Percentiles rank a stretch among this genome's conserved stretches.
phyloP scores from a whole-genome alignment of 108 stramenopile species.

The Nannochloropsis gaditana region DNA sequence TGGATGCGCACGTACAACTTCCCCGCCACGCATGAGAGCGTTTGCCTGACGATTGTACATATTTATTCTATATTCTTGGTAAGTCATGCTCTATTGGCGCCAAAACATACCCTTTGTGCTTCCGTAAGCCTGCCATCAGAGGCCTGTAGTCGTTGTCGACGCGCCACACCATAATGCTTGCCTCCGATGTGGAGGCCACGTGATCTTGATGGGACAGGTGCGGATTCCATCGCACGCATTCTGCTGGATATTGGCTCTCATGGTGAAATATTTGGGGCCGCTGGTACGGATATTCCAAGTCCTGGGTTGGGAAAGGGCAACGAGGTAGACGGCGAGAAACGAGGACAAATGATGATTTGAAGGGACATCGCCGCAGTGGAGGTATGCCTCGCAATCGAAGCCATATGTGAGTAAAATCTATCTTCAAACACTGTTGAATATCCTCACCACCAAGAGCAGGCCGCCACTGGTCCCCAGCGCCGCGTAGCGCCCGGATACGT shows the following conservation, averaged over 20 bases:
- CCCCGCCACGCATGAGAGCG: too few species aligned
- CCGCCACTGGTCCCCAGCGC: neutral
- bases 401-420: too few species aligned
- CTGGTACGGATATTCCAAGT: neutral
- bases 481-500: neutral
- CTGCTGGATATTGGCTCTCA: neutral
- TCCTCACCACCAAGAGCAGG: neutral
- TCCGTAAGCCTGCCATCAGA: slow-evolving; percentile 19
- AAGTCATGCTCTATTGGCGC: too few species aligned
- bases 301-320: neutral
- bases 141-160: neutral
- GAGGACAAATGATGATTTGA: too few species aligned
- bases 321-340: neutral
- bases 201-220: slow-evolving; percentile 3
- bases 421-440: neutral
- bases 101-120: slow-evolving; percentile 12
- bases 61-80: too few species aligned
- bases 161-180: neutral
- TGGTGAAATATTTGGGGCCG: neutral
- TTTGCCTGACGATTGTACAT: too few species aligned
- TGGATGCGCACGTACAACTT: too few species aligned
- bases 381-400: too few species aligned
- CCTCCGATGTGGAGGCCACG: neutral
- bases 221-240: slow-evolving; percentile 17
- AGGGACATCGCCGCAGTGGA: too few species aligned